These are phyloP conservation scores for Aspergillus nidulans DNA, from an alignment of 495 filamentous ascomycete species.

Conservation along the genomic window DNA sequence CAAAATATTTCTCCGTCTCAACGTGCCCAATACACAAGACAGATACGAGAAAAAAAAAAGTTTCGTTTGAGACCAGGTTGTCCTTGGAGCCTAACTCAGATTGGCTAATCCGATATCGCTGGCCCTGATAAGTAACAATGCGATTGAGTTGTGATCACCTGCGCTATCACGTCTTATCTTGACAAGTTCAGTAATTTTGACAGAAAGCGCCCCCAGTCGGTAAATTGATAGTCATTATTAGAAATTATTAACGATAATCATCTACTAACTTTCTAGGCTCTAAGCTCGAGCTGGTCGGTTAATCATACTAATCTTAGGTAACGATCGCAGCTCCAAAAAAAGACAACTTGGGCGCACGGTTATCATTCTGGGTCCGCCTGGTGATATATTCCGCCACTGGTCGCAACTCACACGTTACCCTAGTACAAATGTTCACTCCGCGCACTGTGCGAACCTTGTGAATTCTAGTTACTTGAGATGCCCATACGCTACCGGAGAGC, in stretches of 20 bases:
- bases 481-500: no score
- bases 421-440: no score
- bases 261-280: no score
- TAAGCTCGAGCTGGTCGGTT: no score
- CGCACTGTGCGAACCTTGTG: no score
- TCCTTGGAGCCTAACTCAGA: not conserved
- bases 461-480: no score
- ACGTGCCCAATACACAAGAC: not conserved
- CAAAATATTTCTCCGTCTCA: not conserved
- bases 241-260: not conserved
- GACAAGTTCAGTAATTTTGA: not conserved
- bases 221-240: not conserved
- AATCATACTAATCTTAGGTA: not conserved
- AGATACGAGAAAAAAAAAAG: not conserved
- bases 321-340: not conserved
- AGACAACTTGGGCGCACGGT: no score
- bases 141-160: not conserved
- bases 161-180: not conserved
- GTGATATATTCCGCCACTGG: no score
- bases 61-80: not conserved
- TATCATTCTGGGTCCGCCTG: no score
- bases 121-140: not conserved
- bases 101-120: conserved; percentile 1
- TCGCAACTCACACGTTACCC: no score
- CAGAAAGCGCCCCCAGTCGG: not conserved